Evolutionary conservation across 2,329 filamentous ascomycete genomes (phyloP).

Genomic region (Fusarium pininemorale): DNA sequence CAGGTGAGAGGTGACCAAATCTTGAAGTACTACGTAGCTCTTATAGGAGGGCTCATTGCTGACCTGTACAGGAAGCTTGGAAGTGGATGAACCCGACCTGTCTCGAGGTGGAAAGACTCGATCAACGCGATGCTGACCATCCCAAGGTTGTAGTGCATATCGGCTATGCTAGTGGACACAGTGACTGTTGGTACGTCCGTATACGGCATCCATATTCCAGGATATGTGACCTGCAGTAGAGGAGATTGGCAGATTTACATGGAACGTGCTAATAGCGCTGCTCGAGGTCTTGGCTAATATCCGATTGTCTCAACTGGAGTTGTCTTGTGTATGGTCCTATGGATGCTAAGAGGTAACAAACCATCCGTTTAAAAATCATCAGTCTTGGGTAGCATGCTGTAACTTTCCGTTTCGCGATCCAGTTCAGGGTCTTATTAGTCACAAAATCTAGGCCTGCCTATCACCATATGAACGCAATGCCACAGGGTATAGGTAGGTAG

Average conservation of each 20-base stretch:
- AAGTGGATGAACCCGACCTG: constrained; percentile 13
- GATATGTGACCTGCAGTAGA: background rate
- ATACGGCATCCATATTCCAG: background rate
- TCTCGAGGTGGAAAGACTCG: background rate
- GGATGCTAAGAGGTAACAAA: background rate
- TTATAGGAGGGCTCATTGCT: constrained; percentile 7
- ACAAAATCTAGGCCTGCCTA: background rate
- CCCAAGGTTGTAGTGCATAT: background rate
- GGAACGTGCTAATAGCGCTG: background rate
- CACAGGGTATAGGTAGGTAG: background rate
- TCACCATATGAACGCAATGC: background rate
- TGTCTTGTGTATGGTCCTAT: background rate
- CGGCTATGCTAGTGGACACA: background rate
- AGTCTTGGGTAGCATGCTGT: background rate
- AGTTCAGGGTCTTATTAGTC: background rate
- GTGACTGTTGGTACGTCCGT: background rate
- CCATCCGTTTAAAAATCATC: background rate
- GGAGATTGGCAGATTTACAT: background rate
- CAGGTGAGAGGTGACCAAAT: constrained; percentile 8
- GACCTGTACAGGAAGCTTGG: background rate
- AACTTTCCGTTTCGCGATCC: background rate
- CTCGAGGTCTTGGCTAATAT: background rate
- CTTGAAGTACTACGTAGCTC: background rate
- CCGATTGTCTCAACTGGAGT: background rate
- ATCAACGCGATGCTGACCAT: constrained; percentile 14